phyloP scores from a whole-genome alignment of 2,329 filamentous ascomycete species.

The Neurospora crassa region DNA sequence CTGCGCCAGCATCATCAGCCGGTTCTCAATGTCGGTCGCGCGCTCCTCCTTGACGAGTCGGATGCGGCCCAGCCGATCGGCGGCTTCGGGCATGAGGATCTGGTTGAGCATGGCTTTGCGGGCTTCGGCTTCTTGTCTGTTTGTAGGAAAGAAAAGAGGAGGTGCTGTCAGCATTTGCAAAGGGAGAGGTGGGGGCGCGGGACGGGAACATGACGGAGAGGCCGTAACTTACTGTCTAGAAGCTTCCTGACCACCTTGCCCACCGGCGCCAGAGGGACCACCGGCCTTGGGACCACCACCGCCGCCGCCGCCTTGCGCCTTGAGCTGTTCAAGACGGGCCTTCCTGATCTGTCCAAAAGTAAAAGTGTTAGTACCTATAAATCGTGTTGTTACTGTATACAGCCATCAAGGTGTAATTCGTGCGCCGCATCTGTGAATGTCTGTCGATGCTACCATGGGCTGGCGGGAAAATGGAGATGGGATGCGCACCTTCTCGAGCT shows the following conservation, averaged over 20 bases:
- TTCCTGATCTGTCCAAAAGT: conserved; percentile 60
- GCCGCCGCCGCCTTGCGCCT: conserved; percentile 55
- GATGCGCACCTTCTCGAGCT: conserved; percentile 26
- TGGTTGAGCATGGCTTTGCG: conserved; percentile 73
- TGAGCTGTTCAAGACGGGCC: conserved; percentile 88
- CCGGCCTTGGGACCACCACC: conserved; percentile 31
- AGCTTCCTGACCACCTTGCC: conserved; percentile 36
- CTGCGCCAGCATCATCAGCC: conserved; percentile 84
- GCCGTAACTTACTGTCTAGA: conserved; percentile 47
- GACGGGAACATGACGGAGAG: no score
- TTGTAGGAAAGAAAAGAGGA: no score
- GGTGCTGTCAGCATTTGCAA: no score
- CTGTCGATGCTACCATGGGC: neutral
- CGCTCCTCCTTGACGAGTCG: conserved; percentile 90
- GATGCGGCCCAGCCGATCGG: conserved; percentile 88
- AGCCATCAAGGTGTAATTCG: neutral
- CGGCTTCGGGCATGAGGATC: conserved; percentile 89
- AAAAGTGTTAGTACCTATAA: neutral
- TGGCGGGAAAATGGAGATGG: neutral
- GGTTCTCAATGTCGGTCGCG: conserved; percentile 82
- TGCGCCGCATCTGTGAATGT: neutral
- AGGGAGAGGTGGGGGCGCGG: no score
- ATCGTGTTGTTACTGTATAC: neutral
- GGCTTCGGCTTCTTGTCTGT: conserved; percentile 45
- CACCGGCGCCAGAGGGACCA: conserved; percentile 35